Conservation (phyloP, 257 asterid species). For the Henckelia pumila region DNA sequence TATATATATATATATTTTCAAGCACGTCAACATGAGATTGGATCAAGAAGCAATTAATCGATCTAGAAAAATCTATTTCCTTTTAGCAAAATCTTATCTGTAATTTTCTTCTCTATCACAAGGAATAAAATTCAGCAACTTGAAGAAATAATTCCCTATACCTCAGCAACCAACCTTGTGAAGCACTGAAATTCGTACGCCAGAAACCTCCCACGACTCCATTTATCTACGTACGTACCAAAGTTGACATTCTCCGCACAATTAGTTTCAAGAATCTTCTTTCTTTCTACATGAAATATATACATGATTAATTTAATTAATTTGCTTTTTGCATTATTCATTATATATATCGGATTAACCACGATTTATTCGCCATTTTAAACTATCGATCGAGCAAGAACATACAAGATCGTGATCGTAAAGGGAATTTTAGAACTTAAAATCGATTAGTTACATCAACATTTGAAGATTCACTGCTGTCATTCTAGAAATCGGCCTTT, state of each 20-base stretch:
- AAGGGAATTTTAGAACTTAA: too few species aligned
- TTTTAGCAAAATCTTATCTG: too few species aligned
- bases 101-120: not conserved
- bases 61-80: not conserved
- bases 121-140: not conserved
- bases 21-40: too few species aligned
- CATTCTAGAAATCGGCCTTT: constrained; percentile 35
- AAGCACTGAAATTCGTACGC: not conserved
- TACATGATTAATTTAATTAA: too few species aligned
- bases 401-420: too few species aligned
- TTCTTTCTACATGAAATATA: not conserved
- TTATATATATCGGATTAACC: not conserved
- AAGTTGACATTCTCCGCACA: constrained; percentile 15
- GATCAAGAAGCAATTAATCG: too few species aligned
- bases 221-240: not conserved
- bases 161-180: not conserved
- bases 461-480: not conserved
- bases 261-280: too few species aligned
- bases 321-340: not conserved
- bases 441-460: not conserved
- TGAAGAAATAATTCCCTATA: not conserved
- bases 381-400: too few species aligned
- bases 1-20: too few species aligned
- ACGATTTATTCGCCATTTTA: not conserved
- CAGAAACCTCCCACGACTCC: constrained; percentile 9